Percentiles rank a stretch among this genome's conserved stretches.
Conservation (phyloP, 208 protist genomes). For the Leishmania amazonensis region DNA sequence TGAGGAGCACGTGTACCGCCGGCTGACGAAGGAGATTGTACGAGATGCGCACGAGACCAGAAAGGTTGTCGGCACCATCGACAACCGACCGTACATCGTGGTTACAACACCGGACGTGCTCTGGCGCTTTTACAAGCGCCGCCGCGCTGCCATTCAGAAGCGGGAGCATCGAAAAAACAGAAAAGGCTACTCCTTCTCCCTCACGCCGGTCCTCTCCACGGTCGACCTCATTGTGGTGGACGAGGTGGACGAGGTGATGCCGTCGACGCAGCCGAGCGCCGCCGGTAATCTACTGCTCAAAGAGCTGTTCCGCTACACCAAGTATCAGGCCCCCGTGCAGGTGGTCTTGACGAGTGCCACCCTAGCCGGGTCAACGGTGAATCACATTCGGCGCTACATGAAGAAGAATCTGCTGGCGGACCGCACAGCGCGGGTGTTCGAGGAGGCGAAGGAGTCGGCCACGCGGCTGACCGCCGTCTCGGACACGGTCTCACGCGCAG, state of each 20-base stretch:
- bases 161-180: conserved; percentile 48
- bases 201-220: conserved; percentile 71
- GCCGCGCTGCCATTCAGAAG: conserved; percentile 41
- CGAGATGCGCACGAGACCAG: conserved; percentile 38
- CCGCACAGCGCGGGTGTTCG: conserved; percentile 77
- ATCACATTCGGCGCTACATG: conserved; percentile 89
- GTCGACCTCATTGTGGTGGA: conserved; percentile 87
- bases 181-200: conserved; percentile 60
- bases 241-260: conserved; percentile 89
- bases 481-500: conserved; percentile 51
- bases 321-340: conserved; percentile 89
- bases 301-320: conserved; percentile 80
- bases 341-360: conserved; percentile 90
- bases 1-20: conserved; percentile 69
- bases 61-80: conserved; percentile 47
- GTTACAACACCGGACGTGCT: conserved; percentile 80
- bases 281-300: conserved; percentile 82
- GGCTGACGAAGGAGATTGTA: conserved; percentile 64
- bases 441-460: conserved; percentile 26
- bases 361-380: conserved; percentile 81
- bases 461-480: conserved; percentile 28
- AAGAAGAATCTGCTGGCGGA: conserved; percentile 85
- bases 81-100: conserved; percentile 83
- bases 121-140: conserved; percentile 71
- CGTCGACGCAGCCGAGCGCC: conserved; percentile 55